Conservation (phyloP, 441 rosid species). For the Corymbia calophylla region DNA sequence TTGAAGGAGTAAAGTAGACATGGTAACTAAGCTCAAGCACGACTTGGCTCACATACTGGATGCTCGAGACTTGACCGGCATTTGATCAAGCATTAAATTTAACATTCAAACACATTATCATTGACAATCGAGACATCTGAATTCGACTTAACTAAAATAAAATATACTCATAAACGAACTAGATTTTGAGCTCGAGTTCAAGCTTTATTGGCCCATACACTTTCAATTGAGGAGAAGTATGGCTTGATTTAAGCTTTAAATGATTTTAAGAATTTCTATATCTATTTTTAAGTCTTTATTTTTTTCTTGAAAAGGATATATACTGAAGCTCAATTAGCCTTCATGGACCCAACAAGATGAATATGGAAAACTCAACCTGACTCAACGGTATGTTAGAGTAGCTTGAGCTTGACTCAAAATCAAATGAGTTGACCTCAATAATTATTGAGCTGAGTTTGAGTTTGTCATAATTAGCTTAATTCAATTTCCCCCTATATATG, state of each 20-base stretch:
- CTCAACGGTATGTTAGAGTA: accelerated
- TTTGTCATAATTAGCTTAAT: background rate
- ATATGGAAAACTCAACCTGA: background rate
- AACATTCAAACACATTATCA: accelerated
- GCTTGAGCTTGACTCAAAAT: background rate
- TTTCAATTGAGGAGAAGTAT: background rate
- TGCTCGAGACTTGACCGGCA: background rate
- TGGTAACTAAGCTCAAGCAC: background rate
- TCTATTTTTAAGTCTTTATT: background rate
- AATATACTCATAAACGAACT: accelerated
- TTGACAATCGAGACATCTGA: background rate
- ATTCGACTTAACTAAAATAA: accelerated
- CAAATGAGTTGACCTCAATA: background rate
- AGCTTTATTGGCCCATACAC: background rate
- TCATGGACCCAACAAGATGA: background rate
- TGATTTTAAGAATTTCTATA: background rate
- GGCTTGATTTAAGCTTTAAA: background rate
- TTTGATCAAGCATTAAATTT: background rate
- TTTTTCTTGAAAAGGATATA: background rate
- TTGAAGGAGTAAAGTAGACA: background rate
- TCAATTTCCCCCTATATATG: background rate
- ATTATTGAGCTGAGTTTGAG: background rate
- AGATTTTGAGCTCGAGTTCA: background rate
- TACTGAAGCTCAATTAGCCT: background rate
- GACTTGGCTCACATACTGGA: accelerated